Evolutionary conservation across 805 yeast species (phyloP).

Genomic region (Candida sakaeoensis): DNA sequence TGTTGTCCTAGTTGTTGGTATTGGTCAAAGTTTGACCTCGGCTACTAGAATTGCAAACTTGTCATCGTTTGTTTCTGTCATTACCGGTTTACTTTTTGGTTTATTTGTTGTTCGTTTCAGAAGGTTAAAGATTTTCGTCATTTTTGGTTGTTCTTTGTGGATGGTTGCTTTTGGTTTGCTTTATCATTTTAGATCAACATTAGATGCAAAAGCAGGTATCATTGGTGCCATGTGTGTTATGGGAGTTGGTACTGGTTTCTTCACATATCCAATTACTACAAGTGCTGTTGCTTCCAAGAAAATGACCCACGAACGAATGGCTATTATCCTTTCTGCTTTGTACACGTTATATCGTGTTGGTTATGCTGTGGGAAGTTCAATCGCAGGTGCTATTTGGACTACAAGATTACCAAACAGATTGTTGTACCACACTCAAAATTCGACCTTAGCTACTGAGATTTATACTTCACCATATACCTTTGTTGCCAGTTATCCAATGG

Average conservation of each 20-base stretch:
- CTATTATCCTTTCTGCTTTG: slow-evolving; percentile 55
- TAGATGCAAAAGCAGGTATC: slow-evolving; percentile 45
- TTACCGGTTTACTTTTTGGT: slow-evolving; percentile 59
- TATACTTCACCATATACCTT: slow-evolving; percentile 49
- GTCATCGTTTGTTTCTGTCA: slow-evolving; percentile 62
- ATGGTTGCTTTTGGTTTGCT: slow-evolving; percentile 59
- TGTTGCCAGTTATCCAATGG: slow-evolving; percentile 51
- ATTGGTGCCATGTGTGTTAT: slow-evolving; percentile 61
- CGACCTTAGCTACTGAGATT: slow-evolving; percentile 21
- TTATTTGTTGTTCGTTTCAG: slow-evolving; percentile 46
- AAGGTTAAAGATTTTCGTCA: slow-evolving; percentile 55
- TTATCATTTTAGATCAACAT: slow-evolving; percentile 50
- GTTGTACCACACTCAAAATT: slow-evolving; percentile 25
- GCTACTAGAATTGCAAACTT: slow-evolving; percentile 65
- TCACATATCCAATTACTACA: slow-evolving; percentile 62
- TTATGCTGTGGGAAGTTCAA: slow-evolving; percentile 56
- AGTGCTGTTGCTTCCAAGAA: slow-evolving; percentile 48
- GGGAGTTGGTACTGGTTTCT: slow-evolving; percentile 74
- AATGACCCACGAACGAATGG: slow-evolving; percentile 58
- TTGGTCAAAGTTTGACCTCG: slow-evolving; percentile 53
- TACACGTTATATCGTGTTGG: slow-evolving; percentile 61
- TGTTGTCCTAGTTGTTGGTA: slow-evolving; percentile 62
- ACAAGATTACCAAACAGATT: slow-evolving; percentile 49
- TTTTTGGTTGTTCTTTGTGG: slow-evolving; percentile 59
- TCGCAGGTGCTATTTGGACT: slow-evolving; percentile 73